Base-by-base conservation (phyloP, 257 asterid species). In the Solanum peruvianum region DNA sequence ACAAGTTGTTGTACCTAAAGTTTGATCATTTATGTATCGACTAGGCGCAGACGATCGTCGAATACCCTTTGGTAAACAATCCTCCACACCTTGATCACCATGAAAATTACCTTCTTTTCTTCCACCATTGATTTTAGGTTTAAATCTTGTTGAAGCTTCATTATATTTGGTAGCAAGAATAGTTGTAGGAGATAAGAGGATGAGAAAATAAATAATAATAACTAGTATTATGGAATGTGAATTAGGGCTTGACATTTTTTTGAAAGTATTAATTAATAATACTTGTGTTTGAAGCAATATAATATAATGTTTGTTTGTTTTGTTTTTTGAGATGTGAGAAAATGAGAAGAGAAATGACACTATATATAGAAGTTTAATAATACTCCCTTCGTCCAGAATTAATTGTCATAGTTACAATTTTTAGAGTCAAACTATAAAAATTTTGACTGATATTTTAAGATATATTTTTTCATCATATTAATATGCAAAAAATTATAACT, bases 51-150 rank as follows among this genome's bases (percentile, higher is more conserved):
- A 94, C 2, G 91, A 88, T 39, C 87, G 90, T 14, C 91, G 87
- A 23, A 91, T 88, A 41, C 97, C 97, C 85, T 93, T 93, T 15
- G 98, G 98, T 93, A 93, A 56, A 87, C 98, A 93, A 37, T 90
- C 87, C 86, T 93, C 94, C 39, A 93, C 80, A 18, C 87, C 91
- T 80, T 89, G 87, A 23, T 90, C 89, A 39, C 86, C 90, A 7
- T 62, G 86, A 7, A 41, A 16, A 9, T 83, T 76, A 21, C 44
- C 84, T 6, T 82, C 78, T 3, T 42, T 88, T 81, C 86, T 73
- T 41, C 27, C 20, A 41, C 27, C 15, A 41, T 35, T 42, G 18
- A 82, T 86, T 56, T 88, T 88, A 13, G 93, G 93, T 21, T 84
- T 86, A 69, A 92, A 90, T 21, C 11, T 89, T 85, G 41, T 84